A percentile compares a stretch with the other conserved stretches of the same genome.
Conservation (phyloP, 2,329 filamentous ascomycete genomes). For the Neospermospora avenae region DNA sequence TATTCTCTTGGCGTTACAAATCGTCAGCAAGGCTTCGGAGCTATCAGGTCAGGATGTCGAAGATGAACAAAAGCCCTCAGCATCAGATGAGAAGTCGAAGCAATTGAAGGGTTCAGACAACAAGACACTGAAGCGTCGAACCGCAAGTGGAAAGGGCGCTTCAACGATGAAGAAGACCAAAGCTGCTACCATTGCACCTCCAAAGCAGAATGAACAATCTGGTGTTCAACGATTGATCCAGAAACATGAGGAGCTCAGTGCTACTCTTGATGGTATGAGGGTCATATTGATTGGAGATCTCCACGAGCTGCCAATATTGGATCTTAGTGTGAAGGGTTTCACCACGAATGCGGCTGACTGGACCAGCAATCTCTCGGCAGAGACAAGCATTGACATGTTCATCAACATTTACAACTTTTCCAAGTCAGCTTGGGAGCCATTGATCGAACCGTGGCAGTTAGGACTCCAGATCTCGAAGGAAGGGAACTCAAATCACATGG, state of each 20-base stretch:
- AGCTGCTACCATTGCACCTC: constrained; percentile 35
- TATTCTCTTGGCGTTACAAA: constrained; percentile 90
- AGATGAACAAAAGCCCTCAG: constrained; percentile 37
- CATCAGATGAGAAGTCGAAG: constrained; percentile 53
- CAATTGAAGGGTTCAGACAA: constrained; percentile 40
- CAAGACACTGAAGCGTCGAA: constrained; percentile 48
- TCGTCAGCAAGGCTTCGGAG: constrained; percentile 85
- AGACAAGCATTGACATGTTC: constrained; percentile 89
- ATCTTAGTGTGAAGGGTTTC: constrained; percentile 90
- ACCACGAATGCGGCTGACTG: constrained; percentile 83
- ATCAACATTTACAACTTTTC: constrained; percentile 99
- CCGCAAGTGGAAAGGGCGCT: constrained; percentile 54
- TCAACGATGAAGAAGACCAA: constrained; percentile 48
- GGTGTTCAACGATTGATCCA: constrained; percentile 42
- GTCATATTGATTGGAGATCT: constrained; percentile 93
- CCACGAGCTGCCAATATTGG: constrained; percentile 91
- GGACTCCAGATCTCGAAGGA: constrained; percentile 84
- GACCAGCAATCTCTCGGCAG: constrained; percentile 82
- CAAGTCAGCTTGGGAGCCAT: constrained; percentile 95
- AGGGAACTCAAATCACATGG: constrained; percentile 68
- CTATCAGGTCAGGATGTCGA: constrained; percentile 65
- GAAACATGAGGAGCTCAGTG: constrained; percentile 73
- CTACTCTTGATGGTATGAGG: constrained; percentile 81
- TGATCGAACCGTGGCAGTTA: constrained; percentile 96
- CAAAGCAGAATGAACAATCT: constrained; percentile 40